Evolutionary conservation across 1,139 yeast species (phyloP), one percentile per base, ranked within the genome.

Genomic region (Debaryomycetaceae sp.): DNA sequence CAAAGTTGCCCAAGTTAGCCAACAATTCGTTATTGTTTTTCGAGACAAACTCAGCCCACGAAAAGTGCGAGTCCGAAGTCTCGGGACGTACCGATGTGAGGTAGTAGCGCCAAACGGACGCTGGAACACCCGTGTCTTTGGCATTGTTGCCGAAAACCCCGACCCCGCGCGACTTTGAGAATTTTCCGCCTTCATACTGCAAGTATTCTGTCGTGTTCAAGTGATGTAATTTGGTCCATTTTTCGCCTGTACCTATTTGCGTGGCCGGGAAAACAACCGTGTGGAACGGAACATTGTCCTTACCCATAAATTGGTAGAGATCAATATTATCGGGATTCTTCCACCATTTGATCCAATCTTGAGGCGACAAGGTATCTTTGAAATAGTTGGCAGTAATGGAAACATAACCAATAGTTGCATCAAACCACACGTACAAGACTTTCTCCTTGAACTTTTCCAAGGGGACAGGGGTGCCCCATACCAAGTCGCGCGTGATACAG

Each of bases 91-190:
- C 76, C 26, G 87, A 73, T 3, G 95, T 79, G 53, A 90, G 68
- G 58, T 90, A 92, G 58, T 87, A 90, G 68, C 99, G 77, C 98
- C 98, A 90, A 26, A 90, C 96, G 23, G 95, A 79, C 26, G 97
- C 76, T 2, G 94, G 66, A 22, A 90, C 58, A 23, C 96, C 95
- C 24, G 93, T 82, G 25, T 82, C 95, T 58, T 85, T 77, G 25
- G 98, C 99, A 51, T 85, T 86, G 62, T 90, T 87, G 49, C 99
- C 99, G 50, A 90, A 90, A 18, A 90, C 99, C 56, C 99, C 99
- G 36, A 90, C 73, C 41, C 92, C 92, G 60, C 98, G 77, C 16
- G 95, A 83, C 60, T 90, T 90, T 36, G 97, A 87, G 62, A 90
- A 90, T 56, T 92, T 90, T 38, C 98, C 98, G 36, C 92, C 93